phyloP scores from a whole-genome alignment of 768 basidiomycete species.

The Lyophyllum decastes region DNA sequence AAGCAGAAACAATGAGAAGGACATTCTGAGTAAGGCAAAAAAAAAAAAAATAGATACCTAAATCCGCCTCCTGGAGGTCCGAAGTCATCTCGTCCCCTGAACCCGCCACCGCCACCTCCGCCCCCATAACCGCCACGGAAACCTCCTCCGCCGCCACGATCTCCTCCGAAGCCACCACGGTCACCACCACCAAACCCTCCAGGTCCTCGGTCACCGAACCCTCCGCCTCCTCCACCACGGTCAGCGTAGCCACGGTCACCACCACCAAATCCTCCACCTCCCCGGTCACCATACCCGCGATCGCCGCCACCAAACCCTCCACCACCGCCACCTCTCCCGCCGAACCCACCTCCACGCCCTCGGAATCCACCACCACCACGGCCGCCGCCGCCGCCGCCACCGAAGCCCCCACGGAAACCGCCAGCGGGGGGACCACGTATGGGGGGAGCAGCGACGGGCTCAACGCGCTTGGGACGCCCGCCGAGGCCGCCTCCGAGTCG shows the following conservation, averaged over 20 bases:
- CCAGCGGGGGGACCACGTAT: slow-evolving; percentile 26
- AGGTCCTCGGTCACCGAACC: slow-evolving; percentile 32
- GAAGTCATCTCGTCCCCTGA: slow-evolving; percentile 3
- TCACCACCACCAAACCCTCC: slow-evolving; percentile 35
- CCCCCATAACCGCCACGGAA: slow-evolving; percentile 30
- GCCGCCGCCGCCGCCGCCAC: slow-evolving; percentile 34
- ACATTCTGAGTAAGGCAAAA: slow-evolving; percentile 1
- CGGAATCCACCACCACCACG: slow-evolving; percentile 40
- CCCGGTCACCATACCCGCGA: slow-evolving; percentile 40
- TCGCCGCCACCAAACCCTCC: slow-evolving; percentile 37
- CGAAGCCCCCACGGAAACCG: slow-evolving; percentile 32
- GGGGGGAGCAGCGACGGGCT: slow-evolving; percentile 35
- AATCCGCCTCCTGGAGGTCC: slow-evolving; percentile 40
- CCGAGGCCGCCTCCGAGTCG: slow-evolving; percentile 98
- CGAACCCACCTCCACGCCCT: slow-evolving; percentile 36
- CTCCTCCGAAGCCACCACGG: slow-evolving; percentile 44
- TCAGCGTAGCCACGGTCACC: slow-evolving; percentile 45
- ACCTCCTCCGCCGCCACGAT: slow-evolving; percentile 30
- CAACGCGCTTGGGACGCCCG: slow-evolving; percentile 88
- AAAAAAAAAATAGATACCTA: slow-evolving; percentile 37
- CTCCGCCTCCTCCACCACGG: slow-evolving; percentile 45
- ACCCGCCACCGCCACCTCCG: slow-evolving; percentile 33
- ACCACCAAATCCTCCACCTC: slow-evolving; percentile 38
- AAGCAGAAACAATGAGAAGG: background rate
- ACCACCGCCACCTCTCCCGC: slow-evolving; percentile 41